phyloP scores from a whole-genome alignment of 192 early-diverging fungal genomes.

The Obelidium mucronatum region DNA sequence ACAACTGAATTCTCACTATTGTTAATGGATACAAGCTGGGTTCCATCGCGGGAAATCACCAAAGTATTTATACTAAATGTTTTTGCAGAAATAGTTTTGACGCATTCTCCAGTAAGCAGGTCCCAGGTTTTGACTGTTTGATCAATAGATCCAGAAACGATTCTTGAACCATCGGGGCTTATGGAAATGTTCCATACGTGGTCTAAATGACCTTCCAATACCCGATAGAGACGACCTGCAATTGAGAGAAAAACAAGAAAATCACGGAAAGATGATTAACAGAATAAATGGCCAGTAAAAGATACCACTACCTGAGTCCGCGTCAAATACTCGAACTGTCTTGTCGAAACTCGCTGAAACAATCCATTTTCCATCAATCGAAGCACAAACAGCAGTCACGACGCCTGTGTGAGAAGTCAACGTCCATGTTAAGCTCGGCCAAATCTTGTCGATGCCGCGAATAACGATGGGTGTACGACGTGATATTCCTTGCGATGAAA shows the following conservation, averaged over 20 bases:
- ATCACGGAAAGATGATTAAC: too few species aligned
- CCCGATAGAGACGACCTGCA: slow-evolving; percentile 17
- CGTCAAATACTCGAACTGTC: slow-evolving; percentile 30
- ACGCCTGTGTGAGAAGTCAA: not conserved
- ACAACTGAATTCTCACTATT: not conserved
- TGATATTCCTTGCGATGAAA: slow-evolving; percentile 25
- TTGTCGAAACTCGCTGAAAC: slow-evolving; percentile 25
- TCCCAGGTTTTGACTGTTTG: not conserved
- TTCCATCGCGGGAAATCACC: slow-evolving; percentile 11
- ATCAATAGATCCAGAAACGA: slow-evolving; percentile 10
- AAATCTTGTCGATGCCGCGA: not conserved
- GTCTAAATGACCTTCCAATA: slow-evolving; percentile 27
- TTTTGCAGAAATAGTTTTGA: slow-evolving; percentile 26
- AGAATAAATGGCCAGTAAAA: not conserved
- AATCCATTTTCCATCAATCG: slow-evolving; percentile 34
- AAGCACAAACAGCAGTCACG: slow-evolving; percentile 10
- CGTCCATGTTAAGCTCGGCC: not conserved
- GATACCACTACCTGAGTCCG: slow-evolving; percentile 12
- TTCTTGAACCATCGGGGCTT: not conserved
- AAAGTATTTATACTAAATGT: slow-evolving; percentile 24
- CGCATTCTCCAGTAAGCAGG: not conserved
- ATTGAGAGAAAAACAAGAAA: not conserved
- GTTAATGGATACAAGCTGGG: slow-evolving; percentile 17
- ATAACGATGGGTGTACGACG: slow-evolving; percentile 36
- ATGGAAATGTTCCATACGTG: slow-evolving; percentile 35